These are phyloP conservation scores for Candida sp. DNA, from an alignment of 1,139 yeast species.

Conservation along the genomic window DNA sequence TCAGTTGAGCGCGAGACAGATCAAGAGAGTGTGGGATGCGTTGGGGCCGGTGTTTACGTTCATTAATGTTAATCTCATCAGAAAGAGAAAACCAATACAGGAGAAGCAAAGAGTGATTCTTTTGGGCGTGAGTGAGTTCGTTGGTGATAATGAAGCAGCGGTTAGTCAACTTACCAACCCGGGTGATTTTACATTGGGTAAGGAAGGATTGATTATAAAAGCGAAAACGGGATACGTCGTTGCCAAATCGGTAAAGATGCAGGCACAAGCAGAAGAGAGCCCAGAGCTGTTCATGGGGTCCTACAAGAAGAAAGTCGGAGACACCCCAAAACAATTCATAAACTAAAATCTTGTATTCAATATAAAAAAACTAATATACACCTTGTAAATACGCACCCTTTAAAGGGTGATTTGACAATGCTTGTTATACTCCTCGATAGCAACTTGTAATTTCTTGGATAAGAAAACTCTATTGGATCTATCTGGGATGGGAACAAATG, in stretches of 20 bases:
- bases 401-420: slow-evolving; percentile 47
- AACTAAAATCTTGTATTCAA: slow-evolving; percentile 2
- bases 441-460: slow-evolving; percentile 76
- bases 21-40: slow-evolving; percentile 53
- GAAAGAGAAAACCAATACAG: slow-evolving; percentile 28
- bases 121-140: slow-evolving; percentile 30
- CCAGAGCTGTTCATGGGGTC: slow-evolving; percentile 25
- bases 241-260: slow-evolving; percentile 49
- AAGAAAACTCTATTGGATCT: slow-evolving; percentile 64
- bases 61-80: slow-evolving; percentile 35
- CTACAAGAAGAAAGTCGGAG: slow-evolving; percentile 14
- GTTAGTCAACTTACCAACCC: slow-evolving; percentile 26
- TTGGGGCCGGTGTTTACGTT: slow-evolving; percentile 64
- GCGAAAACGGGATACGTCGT: slow-evolving; percentile 48
- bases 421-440: slow-evolving; percentile 81
- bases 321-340: slow-evolving; percentile 14
- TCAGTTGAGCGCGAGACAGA: slow-evolving; percentile 32
- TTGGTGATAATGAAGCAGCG: too few species aligned
- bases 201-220: slow-evolving; percentile 35
- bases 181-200: slow-evolving; percentile 45
- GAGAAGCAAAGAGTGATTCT: slow-evolving; percentile 52
- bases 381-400: slow-evolving; percentile 12
- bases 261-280: slow-evolving; percentile 53
- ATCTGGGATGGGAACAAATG: slow-evolving; percentile 83
- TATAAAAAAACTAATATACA: slow-evolving; percentile 3